phyloP scores from a whole-genome alignment of 1,284 basidiomycete genomes.

The Xanthoconium separans region DNA sequence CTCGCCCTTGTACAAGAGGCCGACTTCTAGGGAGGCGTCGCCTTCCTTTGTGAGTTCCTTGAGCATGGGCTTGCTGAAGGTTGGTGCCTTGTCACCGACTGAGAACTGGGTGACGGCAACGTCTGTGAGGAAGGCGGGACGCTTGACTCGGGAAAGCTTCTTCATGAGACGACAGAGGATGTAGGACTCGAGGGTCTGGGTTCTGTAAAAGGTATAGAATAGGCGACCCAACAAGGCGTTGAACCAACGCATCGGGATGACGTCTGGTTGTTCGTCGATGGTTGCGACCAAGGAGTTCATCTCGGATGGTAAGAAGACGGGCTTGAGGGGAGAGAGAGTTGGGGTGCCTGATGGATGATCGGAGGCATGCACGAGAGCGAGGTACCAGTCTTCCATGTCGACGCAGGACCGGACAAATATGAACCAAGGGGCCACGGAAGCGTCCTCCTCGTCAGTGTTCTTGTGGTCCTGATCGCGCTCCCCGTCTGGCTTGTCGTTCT shows the following conservation, averaged over 20 bases:
- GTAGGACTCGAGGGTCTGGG: constrained; percentile 75
- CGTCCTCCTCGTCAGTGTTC: constrained; percentile 48
- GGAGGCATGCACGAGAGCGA: constrained; percentile 78
- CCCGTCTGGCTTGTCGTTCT: constrained; percentile 39
- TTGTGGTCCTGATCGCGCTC: constrained; percentile 48
- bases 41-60: constrained; percentile 94
- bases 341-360: constrained; percentile 57
- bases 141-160: constrained; percentile 89
- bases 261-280: constrained; percentile 90
- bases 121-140: constrained; percentile 83
- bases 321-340: constrained; percentile 52
- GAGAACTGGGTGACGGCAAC: constrained; percentile 88
- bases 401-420: constrained; percentile 82
- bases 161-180: constrained; percentile 91
- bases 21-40: constrained; percentile 86
- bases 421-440: constrained; percentile 75
- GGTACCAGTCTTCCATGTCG: constrained; percentile 97
- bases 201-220: constrained; percentile 91
- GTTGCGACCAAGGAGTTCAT: constrained; percentile 84
- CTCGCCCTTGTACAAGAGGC: constrained; percentile 81
- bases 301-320: constrained; percentile 74
- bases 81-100: constrained; percentile 81
- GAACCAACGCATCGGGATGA: constrained; percentile 95
- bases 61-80: constrained; percentile 93
- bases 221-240: constrained; percentile 91